phyloP scores from a whole-genome alignment of 345 rosid genomes.

The Aegle marmelos region DNA sequence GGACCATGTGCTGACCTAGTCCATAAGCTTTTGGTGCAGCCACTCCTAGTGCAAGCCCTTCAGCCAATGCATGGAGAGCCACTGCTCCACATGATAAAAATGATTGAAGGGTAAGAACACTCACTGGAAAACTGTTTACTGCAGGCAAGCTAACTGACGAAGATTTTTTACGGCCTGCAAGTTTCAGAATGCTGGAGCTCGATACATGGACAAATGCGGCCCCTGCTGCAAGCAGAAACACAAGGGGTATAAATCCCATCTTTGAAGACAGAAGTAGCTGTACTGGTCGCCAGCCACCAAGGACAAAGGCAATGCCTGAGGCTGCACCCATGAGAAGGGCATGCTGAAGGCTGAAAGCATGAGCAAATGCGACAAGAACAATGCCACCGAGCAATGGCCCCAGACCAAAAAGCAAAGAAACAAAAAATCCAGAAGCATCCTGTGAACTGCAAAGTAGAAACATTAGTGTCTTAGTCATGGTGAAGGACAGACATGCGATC shows the following conservation, averaged over 20 bases:
- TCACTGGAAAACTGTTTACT: slow-evolving; percentile 57
- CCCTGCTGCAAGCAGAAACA: slow-evolving; percentile 53
- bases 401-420: slow-evolving; percentile 93
- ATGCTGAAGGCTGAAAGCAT: slow-evolving; percentile 77
- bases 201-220: slow-evolving; percentile 54
- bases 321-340: slow-evolving; percentile 94
- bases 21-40: slow-evolving; percentile 99
- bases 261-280: slow-evolving; percentile 74
- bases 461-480: slow-evolving; percentile 12
- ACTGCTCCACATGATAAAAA: slow-evolving; percentile 84
- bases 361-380: slow-evolving; percentile 70
- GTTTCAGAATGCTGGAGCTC: slow-evolving; percentile 53
- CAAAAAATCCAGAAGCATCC: slow-evolving; percentile 97
- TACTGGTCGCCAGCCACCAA: slow-evolving; percentile 85
- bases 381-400: slow-evolving; percentile 92
- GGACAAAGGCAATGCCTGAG: slow-evolving; percentile 91
- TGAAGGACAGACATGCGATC: slow-evolving; percentile 7
- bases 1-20: slow-evolving; percentile 90
- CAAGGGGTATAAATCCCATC: slow-evolving; percentile 69
- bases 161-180: slow-evolving; percentile 54
- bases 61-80: slow-evolving; percentile 92
- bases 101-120: slow-evolving; percentile 77
- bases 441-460: slow-evolving; percentile 64
- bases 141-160: slow-evolving; percentile 47
- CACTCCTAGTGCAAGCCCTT: slow-evolving; percentile 95